Evolutionary conservation across 2,329 filamentous ascomycete genomes (phyloP).

Genomic region (Colletotrichum lindemuthianum): DNA sequence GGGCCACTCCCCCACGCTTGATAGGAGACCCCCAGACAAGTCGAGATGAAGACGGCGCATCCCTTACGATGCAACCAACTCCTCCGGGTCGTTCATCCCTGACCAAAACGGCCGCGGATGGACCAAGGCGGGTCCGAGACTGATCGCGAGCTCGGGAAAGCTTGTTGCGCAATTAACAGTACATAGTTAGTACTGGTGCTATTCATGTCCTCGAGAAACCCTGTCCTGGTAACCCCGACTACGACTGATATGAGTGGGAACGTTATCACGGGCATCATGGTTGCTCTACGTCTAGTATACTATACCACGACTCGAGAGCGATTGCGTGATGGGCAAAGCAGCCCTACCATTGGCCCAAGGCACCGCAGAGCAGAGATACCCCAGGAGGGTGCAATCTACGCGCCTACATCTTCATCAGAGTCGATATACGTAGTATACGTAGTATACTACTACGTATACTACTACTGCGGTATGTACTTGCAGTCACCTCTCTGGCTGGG

Average conservation of each 20-base stretch:
- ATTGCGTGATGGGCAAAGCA: constrained; percentile 7
- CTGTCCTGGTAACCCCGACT: constrained; percentile 1
- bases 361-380: background rate
- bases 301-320: background rate
- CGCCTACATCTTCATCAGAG: background rate
- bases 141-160: constrained; percentile 32
- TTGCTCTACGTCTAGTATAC: background rate
- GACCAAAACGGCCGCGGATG: constrained; percentile 21
- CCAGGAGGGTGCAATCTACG: background rate
- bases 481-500: background rate
- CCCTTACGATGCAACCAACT: background rate
- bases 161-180: constrained; percentile 27
- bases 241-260: background rate
- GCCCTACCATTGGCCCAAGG: background rate
- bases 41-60: constrained; percentile 1
- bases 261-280: background rate
- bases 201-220: constrained; percentile 4
- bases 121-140: constrained; percentile 25
- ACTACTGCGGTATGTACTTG: background rate
- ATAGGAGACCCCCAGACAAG: background rate
- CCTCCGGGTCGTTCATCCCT: background rate
- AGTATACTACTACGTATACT: background rate
- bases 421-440: background rate
- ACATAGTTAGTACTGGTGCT: background rate
- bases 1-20: background rate